A percentile compares a stretch with the other conserved stretches of the same genome.
Conservation (phyloP, 805 yeast species). For the Spathaspora sp. region DNA sequence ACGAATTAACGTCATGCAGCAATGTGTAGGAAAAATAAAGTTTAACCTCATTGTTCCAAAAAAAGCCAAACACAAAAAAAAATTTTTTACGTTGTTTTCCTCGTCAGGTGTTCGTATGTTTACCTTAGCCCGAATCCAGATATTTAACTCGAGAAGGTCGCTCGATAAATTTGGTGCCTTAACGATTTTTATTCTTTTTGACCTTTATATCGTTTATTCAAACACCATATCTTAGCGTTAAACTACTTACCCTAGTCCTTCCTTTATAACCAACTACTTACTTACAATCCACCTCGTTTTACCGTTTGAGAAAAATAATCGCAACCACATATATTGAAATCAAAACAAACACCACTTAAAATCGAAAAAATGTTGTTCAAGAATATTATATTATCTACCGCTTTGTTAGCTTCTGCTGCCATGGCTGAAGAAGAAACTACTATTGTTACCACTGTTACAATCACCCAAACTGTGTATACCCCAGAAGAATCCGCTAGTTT, state of each 20-base stretch:
- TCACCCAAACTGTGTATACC: slow-evolving; percentile 43
- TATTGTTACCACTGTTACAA: slow-evolving; percentile 39
- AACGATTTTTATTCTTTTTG: not conserved
- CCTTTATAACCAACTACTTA: slow-evolving; percentile 7
- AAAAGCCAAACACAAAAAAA: not conserved
- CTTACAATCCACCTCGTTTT: not conserved
- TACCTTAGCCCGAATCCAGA: not conserved
- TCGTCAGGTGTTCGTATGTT: not conserved
- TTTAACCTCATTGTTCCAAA: not conserved
- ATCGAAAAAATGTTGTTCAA: slow-evolving; percentile 8
- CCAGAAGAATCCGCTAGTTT: slow-evolving; percentile 41
- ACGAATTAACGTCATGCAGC: not conserved
- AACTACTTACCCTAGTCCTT: slow-evolving; percentile 14
- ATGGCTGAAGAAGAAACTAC: slow-evolving; percentile 33
- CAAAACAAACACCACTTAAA: not conserved
- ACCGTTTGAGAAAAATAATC: not conserved
- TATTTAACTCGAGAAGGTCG: not conserved
- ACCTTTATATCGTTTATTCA: not conserved
- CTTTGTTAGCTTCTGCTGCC: slow-evolving; percentile 12
- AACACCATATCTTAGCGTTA: not conserved
- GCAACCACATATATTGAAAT: not conserved
- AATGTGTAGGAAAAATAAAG: not conserved
- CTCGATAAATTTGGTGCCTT: not conserved
- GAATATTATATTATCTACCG: slow-evolving; percentile 4
- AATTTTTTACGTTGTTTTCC: not conserved